Evolutionary conservation across 768 basidiomycete genomes (phyloP).

Genomic region (Calocera cornea): DNA sequence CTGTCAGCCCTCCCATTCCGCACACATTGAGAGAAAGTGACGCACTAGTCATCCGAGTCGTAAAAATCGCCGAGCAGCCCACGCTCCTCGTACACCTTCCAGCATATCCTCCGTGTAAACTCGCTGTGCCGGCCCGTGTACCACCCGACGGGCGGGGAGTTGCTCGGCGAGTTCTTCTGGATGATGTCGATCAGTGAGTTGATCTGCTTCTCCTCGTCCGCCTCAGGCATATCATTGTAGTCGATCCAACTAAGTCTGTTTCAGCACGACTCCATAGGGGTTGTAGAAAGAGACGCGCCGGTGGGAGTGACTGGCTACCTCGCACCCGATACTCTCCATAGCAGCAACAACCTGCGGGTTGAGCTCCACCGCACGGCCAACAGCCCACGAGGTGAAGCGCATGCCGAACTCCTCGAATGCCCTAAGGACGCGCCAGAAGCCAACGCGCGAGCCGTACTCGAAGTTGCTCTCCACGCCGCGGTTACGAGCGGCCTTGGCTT

Average conservation of each 20-base stretch:
- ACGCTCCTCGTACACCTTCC: slow-evolving; percentile 4
- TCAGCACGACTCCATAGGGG: neutral
- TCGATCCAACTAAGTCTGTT: neutral
- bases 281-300: neutral
- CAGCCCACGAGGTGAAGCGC: slow-evolving; percentile 7
- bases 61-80: neutral
- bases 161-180: slow-evolving; percentile 2
- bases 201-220: neutral
- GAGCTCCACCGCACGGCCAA: neutral
- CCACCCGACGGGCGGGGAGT: neutral
- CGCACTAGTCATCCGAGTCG: slow-evolving; percentile 5
- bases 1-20: neutral
- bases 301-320: neutral
- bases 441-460: slow-evolving; percentile 11
- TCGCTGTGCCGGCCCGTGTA: neutral
- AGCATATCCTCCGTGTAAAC: neutral
- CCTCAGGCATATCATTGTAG: neutral
- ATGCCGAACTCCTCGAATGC: slow-evolving; percentile 7
- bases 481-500: neutral
- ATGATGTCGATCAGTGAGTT: neutral
- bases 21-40: neutral
- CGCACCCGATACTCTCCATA: slow-evolving; percentile 1
- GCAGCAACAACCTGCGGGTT: neutral
- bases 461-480: slow-evolving; percentile 4
- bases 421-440: slow-evolving; percentile 7